Evolutionary conservation across 495 filamentous ascomycete species (phyloP).

Genomic region (Trichoderma parareesei): DNA sequence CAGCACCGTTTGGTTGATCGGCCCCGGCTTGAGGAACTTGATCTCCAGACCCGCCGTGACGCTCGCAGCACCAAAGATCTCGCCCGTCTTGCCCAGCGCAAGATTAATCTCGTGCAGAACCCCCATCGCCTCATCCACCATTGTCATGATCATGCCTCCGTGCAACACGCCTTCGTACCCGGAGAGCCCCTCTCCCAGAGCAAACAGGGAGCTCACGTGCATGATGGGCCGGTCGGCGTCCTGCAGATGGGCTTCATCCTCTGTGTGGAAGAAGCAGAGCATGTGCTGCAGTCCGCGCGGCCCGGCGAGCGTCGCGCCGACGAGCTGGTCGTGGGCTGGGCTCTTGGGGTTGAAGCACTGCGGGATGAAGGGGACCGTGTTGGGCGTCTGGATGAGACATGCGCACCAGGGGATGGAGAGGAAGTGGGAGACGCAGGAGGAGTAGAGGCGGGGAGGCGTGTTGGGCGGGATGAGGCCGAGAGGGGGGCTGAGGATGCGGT

Average conservation of each 20-base stretch:
- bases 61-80: not conserved
- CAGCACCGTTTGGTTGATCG: not conserved
- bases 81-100: slow-evolving; percentile 4
- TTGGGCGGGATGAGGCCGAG: slow-evolving; percentile 4
- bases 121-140: slow-evolving; percentile 11
- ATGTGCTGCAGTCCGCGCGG: slow-evolving; percentile 2
- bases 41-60: slow-evolving; percentile 7
- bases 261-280: slow-evolving; percentile 7
- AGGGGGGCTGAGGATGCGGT: slow-evolving; percentile 6
- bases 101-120: slow-evolving; percentile 4
- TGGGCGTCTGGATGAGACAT: not conserved
- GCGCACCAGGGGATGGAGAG: slow-evolving; percentile 3
- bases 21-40: slow-evolving; percentile 2
- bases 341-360: not conserved
- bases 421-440: slow-evolving; percentile 8
- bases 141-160: slow-evolving; percentile 10
- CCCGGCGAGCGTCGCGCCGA: not conserved
- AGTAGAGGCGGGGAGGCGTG: slow-evolving; percentile 1
- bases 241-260: not conserved
- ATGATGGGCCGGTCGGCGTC: not conserved
- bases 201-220: not conserved
- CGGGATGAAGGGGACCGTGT: slow-evolving; percentile 6
- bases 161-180: slow-evolving; percentile 3
- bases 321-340: slow-evolving; percentile 9
- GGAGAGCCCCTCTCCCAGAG: not conserved